These are phyloP conservation scores for Penicillium alfredii DNA, from an alignment of 495 filamentous ascomycete species.

Conservation along the genomic window DNA sequence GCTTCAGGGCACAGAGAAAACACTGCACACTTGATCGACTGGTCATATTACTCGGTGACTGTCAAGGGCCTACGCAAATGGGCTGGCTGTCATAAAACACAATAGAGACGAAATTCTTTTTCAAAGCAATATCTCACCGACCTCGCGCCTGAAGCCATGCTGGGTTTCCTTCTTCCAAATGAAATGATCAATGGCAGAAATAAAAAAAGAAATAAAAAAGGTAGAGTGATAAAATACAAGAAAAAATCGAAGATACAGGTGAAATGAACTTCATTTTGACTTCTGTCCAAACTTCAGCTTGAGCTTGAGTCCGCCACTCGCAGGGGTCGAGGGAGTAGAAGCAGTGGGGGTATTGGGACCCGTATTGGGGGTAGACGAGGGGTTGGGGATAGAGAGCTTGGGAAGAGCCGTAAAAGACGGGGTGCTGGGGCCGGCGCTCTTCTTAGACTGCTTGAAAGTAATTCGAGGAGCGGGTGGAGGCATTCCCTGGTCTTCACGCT, in stretches of 20 bases:
- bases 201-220: slow-evolving; percentile 4
- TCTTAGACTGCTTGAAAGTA: slow-evolving; percentile 43
- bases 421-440: slow-evolving; percentile 12
- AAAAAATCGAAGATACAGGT: slow-evolving; percentile 8
- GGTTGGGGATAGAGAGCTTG: slow-evolving; percentile 37
- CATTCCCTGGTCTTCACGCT: slow-evolving; percentile 39
- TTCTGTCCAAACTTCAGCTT: slow-evolving; percentile 41
- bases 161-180: slow-evolving; percentile 1
- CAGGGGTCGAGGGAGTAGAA: slow-evolving; percentile 27
- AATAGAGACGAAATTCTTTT: slow-evolving; percentile 11
- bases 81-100: slow-evolving; percentile 1
- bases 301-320: slow-evolving; percentile 37
- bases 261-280: slow-evolving; percentile 21
- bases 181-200: background rate
- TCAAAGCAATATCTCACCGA: slow-evolving; percentile 4
- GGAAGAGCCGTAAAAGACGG: slow-evolving; percentile 22
- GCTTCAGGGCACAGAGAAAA: too few species aligned
- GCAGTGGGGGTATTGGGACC: slow-evolving; percentile 16
- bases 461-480: slow-evolving; percentile 36
- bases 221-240: slow-evolving; percentile 19
- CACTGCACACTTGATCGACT: too few species aligned
- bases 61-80: slow-evolving; percentile 1
- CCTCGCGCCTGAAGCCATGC: slow-evolving; percentile 16
- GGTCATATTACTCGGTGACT: slow-evolving; percentile 2
- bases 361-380: slow-evolving; percentile 18